Evolutionary conservation across 1,139 yeast species (phyloP).

Genomic region (Barnettozyma hawaiiensis): DNA sequence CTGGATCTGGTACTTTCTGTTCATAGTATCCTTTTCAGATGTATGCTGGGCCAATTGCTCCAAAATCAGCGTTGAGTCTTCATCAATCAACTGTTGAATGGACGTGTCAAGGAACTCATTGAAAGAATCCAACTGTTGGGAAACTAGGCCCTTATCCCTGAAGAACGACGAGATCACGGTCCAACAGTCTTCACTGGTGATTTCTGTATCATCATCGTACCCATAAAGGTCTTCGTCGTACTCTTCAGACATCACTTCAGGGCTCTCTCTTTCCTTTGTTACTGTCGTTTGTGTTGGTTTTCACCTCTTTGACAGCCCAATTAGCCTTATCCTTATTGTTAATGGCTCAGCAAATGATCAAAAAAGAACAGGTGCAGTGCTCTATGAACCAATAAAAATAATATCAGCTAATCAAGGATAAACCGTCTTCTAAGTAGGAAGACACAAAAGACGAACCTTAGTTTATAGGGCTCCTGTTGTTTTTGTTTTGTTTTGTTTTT

Average conservation of each 20-base stretch:
- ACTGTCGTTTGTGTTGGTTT: background rate
- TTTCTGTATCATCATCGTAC: constrained; percentile 52
- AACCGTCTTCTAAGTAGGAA: background rate
- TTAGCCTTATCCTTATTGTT: too few relatives aligned
- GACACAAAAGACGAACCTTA: background rate
- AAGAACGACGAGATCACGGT: constrained; percentile 94
- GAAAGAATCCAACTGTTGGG: constrained; percentile 96
- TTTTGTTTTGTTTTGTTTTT: too few relatives aligned
- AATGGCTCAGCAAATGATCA: background rate
- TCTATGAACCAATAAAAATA: background rate
- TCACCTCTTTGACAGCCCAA: constrained; percentile 4
- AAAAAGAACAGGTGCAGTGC: background rate
- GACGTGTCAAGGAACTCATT: constrained; percentile 97
- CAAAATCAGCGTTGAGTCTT: constrained; percentile 86
- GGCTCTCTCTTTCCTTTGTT: background rate
- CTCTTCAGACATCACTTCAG: constrained; percentile 22
- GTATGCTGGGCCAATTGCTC: constrained; percentile 99
- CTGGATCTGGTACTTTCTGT: constrained; percentile 88
- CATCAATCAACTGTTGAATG: constrained; percentile 94
- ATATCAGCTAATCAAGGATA: background rate
- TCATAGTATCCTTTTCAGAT: constrained; percentile 81
- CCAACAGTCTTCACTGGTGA: constrained; percentile 99
- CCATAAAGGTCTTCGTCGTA: constrained; percentile 54
- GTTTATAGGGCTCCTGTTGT: background rate
- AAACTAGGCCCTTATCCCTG: constrained; percentile 93